phyloP scores from a whole-genome alignment of 768 basidiomycete genomes.

The Lactifluus piperatus region DNA sequence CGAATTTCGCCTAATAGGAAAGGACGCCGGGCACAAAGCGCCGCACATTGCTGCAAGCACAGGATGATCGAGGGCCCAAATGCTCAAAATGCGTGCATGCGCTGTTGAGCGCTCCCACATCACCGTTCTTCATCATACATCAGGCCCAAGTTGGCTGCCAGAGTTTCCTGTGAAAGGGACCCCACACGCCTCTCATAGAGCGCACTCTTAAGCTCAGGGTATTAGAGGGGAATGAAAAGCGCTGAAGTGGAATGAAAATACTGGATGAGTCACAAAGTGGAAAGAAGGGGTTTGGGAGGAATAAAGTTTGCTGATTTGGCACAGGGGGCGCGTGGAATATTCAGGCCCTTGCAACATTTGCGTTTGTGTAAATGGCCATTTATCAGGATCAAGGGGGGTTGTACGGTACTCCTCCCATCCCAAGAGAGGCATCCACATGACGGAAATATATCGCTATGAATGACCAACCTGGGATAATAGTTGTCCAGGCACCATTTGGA shows the following conservation, averaged over 20 bases:
- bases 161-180: neutral
- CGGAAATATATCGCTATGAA: neutral
- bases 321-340: conserved; percentile 1
- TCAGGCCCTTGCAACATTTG: conserved; percentile 6
- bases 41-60: neutral
- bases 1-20: neutral
- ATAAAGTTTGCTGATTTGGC: conserved; percentile 5
- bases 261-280: neutral
- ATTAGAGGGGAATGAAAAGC: neutral
- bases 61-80: neutral
- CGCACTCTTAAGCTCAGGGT: neutral
- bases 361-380: neutral
- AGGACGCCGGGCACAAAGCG: neutral
- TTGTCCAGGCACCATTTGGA: neutral
- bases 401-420: neutral
- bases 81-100: neutral
- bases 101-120: neutral
- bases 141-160: neutral
- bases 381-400: neutral
- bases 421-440: neutral
- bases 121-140: neutral
- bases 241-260: neutral
- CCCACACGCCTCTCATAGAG: neutral
- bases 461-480: neutral
- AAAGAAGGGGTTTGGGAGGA: neutral